Percentiles rank a stretch among this genome's conserved stretches.
These are phyloP conservation scores for Solanum hybrid DNA, from an alignment of 305 asterid genomes.

Conservation along the genomic window DNA sequence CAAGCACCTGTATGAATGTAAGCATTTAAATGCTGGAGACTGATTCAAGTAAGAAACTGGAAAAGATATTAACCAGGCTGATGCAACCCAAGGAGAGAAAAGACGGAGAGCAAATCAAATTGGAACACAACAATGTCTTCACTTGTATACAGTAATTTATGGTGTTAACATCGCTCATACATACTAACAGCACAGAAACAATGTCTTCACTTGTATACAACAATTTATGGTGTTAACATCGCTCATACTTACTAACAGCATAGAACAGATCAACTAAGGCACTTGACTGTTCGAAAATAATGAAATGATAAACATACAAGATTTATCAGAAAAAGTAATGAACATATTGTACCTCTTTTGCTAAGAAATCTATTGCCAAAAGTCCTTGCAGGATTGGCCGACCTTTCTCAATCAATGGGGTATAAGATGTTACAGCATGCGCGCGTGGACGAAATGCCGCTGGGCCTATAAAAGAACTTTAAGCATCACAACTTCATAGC, in stretches of 20 bases:
- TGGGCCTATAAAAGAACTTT: conserved; percentile 52
- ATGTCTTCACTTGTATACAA: background rate
- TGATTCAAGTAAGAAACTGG: background rate
- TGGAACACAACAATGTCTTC: background rate
- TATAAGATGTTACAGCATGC: conserved; percentile 50
- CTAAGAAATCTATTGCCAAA: conserved; percentile 89
- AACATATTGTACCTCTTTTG: conserved; percentile 71
- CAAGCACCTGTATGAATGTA: conserved; percentile 55
- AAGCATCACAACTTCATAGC: background rate
- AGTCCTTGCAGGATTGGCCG: conserved; percentile 96
- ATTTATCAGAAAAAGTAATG: background rate
- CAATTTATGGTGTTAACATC: background rate
- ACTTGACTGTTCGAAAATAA: background rate
- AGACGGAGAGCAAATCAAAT: background rate
- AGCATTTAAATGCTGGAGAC: background rate
- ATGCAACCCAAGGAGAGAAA: background rate
- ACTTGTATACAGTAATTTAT: background rate
- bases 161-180: background rate
- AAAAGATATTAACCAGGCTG: background rate
- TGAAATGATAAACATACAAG: background rate
- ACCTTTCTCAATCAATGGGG: conserved; percentile 75
- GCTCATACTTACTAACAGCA: background rate
- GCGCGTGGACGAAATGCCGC: conserved; percentile 99
- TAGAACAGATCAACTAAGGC: background rate
- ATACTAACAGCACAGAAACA: background rate